A percentile compares a stretch with the other conserved stretches of the same genome.
Conservation (phyloP, 495 filamentous ascomycete species). For the Hypoxylon fuscum region DNA sequence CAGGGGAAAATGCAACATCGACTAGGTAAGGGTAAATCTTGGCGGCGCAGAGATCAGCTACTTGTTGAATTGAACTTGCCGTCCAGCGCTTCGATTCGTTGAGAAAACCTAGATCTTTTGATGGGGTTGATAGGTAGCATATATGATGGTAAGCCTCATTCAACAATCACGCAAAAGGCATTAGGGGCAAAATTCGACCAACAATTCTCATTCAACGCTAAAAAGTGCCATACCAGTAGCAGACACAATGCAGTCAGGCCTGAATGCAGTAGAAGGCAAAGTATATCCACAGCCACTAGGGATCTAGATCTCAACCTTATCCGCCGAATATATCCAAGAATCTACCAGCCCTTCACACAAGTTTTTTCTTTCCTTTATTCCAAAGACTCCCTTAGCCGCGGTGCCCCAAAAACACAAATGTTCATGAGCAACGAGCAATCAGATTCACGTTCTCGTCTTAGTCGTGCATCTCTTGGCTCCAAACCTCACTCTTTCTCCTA, state of each 20-base stretch:
- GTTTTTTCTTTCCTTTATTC: constrained; percentile 20
- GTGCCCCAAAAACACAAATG: constrained; percentile 22
- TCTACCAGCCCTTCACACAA: constrained; percentile 12
- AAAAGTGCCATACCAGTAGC: constrained; percentile 5
- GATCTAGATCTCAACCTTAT: constrained; percentile 24
- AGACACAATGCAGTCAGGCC: too few relatives aligned
- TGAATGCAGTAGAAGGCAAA: constrained; percentile 28
- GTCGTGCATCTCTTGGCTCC: constrained; percentile 31
- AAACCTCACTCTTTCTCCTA: constrained; percentile 13
- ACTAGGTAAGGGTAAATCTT: too few relatives aligned
- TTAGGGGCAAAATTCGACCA: neutral
- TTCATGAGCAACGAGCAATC: constrained; percentile 31
- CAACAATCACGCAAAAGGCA: too few relatives aligned
- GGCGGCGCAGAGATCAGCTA: too few relatives aligned
- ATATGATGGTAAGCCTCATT: too few relatives aligned
- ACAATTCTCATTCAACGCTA: constrained; percentile 29
- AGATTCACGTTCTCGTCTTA: constrained; percentile 39
- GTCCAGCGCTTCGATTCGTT: too few relatives aligned
- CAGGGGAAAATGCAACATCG: too few relatives aligned
- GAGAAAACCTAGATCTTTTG: too few relatives aligned
- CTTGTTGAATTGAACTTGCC: too few relatives aligned
- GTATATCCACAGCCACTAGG: constrained; percentile 13
- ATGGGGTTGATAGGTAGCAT: too few relatives aligned
- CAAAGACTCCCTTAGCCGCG: constrained; percentile 26
- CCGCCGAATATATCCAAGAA: constrained; percentile 14